These are phyloP conservation scores for Boeremia lycopersici DNA, from an alignment of 2,329 filamentous ascomycete species.

Conservation along the genomic window DNA sequence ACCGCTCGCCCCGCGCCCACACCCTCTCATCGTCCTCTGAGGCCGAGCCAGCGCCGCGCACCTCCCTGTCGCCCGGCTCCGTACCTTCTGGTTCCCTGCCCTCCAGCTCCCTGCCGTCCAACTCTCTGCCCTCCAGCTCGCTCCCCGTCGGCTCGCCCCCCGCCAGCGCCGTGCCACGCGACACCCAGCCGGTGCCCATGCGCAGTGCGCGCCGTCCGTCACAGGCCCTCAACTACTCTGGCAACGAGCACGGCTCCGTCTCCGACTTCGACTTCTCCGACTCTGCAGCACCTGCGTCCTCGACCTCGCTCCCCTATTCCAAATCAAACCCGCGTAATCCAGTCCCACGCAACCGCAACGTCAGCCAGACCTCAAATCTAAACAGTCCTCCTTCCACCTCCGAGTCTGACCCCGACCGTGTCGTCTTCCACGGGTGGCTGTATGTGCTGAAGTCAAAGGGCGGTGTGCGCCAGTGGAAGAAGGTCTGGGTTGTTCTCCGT, in stretches of 20 bases:
- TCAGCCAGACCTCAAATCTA: constrained; percentile 66
- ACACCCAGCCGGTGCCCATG: constrained; percentile 32
- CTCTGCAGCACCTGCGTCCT: constrained; percentile 53
- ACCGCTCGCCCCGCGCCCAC: constrained; percentile 28
- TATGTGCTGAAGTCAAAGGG: constrained; percentile 82
- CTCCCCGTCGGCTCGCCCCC: neutral
- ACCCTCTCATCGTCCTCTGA: constrained; percentile 55
- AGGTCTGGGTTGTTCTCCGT: constrained; percentile 89
- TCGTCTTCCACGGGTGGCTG: constrained; percentile 93
- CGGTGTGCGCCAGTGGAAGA: constrained; percentile 91
- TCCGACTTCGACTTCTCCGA: constrained; percentile 93
- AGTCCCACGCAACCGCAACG: constrained; percentile 54
- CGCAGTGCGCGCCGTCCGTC: constrained; percentile 61
- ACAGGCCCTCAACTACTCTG: constrained; percentile 67
- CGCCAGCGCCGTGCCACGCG: constrained; percentile 2
- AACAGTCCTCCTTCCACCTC: constrained; percentile 34
- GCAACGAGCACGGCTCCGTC: constrained; percentile 73
- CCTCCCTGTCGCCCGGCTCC: neutral
- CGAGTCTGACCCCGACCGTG: constrained; percentile 72
- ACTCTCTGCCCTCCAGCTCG: constrained; percentile 15
- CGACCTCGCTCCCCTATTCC: constrained; percentile 42
- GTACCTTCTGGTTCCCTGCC: constrained; percentile 20
- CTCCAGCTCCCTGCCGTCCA: constrained; percentile 17
- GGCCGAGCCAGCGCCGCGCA: constrained; percentile 43
- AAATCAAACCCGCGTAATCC: constrained; percentile 23